phyloP scores from a whole-genome alignment of 345 rosid genomes.

The Ailanthus altissimus region DNA sequence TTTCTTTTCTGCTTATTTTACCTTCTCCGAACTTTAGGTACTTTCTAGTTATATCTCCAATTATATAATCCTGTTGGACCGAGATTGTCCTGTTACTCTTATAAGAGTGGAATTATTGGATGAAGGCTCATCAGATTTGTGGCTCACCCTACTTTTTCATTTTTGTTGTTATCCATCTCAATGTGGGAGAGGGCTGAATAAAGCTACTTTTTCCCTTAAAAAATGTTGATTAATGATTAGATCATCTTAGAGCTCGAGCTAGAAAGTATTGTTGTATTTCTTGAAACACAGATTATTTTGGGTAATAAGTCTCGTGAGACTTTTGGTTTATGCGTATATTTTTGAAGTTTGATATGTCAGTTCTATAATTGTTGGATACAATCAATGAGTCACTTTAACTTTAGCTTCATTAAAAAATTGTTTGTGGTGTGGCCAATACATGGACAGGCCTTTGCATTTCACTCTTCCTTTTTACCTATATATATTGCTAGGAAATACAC shows the following conservation, averaged over 20 bases:
- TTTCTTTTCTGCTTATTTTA: not conserved
- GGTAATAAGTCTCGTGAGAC: not conserved
- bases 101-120: not conserved
- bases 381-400: not conserved
- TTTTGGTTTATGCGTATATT: not conserved
- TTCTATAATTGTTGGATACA: not conserved
- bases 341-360: not conserved
- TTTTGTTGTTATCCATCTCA: not conserved
- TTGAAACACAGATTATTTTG: not conserved
- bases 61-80: not conserved
- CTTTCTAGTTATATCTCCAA: not conserved
- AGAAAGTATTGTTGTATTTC: not conserved
- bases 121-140: not conserved
- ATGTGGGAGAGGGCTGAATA: not conserved
- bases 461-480: not conserved
- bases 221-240: not conserved
- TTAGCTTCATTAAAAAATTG: not conserved
- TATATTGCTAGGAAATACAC: not conserved
- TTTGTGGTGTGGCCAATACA: not conserved
- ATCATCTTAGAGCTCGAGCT: not conserved
- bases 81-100: not conserved
- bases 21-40: not conserved
- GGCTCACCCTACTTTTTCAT: not conserved
- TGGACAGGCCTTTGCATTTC: not conserved
- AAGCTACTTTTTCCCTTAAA: not conserved